Conservation (phyloP, 2,329 filamentous ascomycete species). For the Cladosporium oxysporum region DNA sequence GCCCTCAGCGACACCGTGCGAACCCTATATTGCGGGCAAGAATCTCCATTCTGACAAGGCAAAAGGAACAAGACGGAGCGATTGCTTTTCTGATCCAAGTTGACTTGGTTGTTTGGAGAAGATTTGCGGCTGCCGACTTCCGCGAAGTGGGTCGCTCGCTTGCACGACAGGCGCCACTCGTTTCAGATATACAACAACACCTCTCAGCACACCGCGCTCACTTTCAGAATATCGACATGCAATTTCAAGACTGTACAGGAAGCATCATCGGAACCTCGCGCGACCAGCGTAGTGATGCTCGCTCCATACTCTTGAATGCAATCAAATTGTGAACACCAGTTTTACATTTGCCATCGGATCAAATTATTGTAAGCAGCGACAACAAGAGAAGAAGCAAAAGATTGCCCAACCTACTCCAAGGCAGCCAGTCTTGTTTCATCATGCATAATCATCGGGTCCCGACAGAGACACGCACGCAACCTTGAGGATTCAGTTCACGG, state of each 20-base stretch:
- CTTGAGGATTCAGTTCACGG: too few relatives aligned
- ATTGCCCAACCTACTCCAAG: background rate
- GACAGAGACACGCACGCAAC: background rate
- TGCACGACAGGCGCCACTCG: background rate
- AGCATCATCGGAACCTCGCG: background rate
- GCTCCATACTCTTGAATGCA: background rate
- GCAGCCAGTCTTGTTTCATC: background rate
- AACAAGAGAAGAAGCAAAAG: background rate
- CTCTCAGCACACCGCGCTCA: background rate
- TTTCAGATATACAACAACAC: conserved; percentile 8
- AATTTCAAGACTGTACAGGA: background rate
- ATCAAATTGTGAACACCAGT: background rate
- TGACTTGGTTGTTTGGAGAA: background rate
- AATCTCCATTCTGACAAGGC: background rate
- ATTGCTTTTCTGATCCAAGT: background rate
- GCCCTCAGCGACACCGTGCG: background rate
- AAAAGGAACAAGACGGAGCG: background rate
- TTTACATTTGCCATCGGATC: background rate
- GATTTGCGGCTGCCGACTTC: background rate
- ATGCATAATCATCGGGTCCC: background rate
- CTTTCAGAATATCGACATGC: background rate
- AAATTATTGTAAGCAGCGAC: background rate
- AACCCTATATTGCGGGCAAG: background rate
- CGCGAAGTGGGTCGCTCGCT: conserved; percentile 13
- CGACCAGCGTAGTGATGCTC: background rate